Evolutionary conservation across 257 asterid species (phyloP).

Genomic region (Nicotiana otophora): DNA sequence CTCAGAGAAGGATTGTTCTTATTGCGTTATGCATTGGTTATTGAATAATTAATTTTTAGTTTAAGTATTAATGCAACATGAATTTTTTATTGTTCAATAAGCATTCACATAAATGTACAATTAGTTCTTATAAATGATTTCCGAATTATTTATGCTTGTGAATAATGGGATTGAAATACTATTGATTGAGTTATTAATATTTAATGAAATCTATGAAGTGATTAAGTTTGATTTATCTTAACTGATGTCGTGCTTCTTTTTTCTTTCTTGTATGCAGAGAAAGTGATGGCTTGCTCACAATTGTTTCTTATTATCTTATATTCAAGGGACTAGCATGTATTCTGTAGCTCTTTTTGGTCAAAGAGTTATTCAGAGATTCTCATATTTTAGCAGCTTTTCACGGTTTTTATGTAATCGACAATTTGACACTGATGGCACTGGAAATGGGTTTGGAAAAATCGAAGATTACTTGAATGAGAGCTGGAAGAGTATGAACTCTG

Average conservation of each 20-base stretch:
- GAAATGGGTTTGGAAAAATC: conserved; percentile 52
- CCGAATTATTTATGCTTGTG: background rate
- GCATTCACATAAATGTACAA: background rate
- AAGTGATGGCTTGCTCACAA: conserved; percentile 2
- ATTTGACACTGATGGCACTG: conserved; percentile 38
- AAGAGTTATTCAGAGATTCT: conserved; percentile 33
- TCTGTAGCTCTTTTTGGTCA: conserved; percentile 40
- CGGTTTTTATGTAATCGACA: conserved; percentile 43
- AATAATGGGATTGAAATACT: background rate
- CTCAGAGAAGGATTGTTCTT: background rate
- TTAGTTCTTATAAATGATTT: background rate
- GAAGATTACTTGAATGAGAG: conserved; percentile 68
- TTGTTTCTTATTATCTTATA: background rate
- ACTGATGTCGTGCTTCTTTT: background rate
- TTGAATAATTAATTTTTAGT: background rate
- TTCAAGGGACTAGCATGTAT: conserved; percentile 37
- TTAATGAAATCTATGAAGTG: background rate
- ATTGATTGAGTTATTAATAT: conserved; percentile 1
- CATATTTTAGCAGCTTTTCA: conserved; percentile 32
- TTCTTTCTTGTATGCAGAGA: conserved; percentile 7
- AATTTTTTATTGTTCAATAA: background rate
- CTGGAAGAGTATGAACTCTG: conserved; percentile 43
- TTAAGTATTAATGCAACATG: background rate
- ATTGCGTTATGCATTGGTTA: background rate
- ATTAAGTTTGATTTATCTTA: background rate